Percentiles rank a stretch among this genome's conserved stretches.
Evolutionary conservation across 441 rosid species (phyloP).

Genomic region (Erodium texanum): DNA sequence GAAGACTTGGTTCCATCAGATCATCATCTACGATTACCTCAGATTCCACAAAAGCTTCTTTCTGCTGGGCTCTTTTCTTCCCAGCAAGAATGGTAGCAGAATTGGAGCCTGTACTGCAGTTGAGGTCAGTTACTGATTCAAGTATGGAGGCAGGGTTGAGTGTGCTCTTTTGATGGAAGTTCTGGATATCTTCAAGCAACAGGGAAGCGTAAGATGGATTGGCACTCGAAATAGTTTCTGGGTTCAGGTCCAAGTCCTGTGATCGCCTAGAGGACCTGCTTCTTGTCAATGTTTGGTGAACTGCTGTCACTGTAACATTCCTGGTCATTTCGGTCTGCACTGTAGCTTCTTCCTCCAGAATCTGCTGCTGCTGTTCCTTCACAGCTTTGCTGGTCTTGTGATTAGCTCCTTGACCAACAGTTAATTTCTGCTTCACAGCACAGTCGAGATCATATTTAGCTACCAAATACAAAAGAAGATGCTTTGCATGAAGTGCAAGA

Average conservation of each 20-base stretch:
- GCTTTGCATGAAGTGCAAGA: too few relatives aligned
- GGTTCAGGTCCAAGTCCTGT: conserved; percentile 54
- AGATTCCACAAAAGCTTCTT: conserved; percentile 59
- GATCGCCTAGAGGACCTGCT: conserved; percentile 66
- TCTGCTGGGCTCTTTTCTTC: conserved; percentile 24
- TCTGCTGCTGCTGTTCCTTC: conserved; percentile 12
- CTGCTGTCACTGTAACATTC: neutral
- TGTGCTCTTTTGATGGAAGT: conserved; percentile 52
- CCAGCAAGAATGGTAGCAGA: conserved; percentile 25
- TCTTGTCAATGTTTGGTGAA: conserved; percentile 36
- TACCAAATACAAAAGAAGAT: too few relatives aligned
- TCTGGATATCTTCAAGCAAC: conserved; percentile 77
- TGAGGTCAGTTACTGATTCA: conserved; percentile 83
- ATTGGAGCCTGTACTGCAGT: conserved; percentile 51
- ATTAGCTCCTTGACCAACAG: conserved; percentile 22
- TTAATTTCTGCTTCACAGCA: conserved; percentile 25
- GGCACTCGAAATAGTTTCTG: conserved; percentile 41
- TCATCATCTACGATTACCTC: conserved; percentile 46
- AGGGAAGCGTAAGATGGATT: conserved; percentile 48
- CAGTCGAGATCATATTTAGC: too few relatives aligned
- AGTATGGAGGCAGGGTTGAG: conserved; percentile 38
- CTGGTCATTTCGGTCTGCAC: conserved; percentile 15
- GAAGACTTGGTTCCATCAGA: conserved; percentile 70
- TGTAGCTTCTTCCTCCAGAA: conserved; percentile 37
- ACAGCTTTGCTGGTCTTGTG: conserved; percentile 23